Evolutionary conservation across 352 stramenopile species (phyloP).

Genomic region (Phytopythium montanum): DNA sequence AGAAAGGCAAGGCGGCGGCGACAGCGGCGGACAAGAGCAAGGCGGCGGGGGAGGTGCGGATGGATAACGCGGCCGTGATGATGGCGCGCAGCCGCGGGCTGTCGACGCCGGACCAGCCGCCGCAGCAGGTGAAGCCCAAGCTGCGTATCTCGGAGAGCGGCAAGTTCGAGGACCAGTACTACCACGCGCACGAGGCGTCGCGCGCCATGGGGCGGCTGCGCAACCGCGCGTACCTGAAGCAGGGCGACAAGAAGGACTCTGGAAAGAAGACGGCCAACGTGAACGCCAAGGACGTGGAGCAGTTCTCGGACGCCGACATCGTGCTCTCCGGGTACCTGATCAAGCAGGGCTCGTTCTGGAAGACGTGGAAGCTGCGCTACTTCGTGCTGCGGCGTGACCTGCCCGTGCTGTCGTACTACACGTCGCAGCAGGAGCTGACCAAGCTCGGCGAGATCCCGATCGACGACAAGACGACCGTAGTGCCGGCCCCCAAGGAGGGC

Average conservation of each 20-base stretch:
- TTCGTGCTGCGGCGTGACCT: conserved; percentile 80
- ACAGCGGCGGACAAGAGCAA: not conserved
- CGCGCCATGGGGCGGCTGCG: conserved; percentile 78
- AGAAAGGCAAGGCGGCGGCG: too few relatives aligned
- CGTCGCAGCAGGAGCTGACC: conserved; percentile 64
- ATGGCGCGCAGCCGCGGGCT: conserved; percentile 7
- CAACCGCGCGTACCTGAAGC: conserved; percentile 67
- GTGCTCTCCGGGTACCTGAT: conserved; percentile 73
- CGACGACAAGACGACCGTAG: conserved; percentile 57
- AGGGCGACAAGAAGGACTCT: conserved; percentile 26
- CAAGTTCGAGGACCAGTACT: conserved; percentile 85
- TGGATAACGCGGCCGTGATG: conserved; percentile 7
- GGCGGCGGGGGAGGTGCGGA: not conserved
- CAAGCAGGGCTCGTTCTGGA: conserved; percentile 88
- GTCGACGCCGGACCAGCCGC: conserved; percentile 1
- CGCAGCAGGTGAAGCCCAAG: conserved; percentile 43
- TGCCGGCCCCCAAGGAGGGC: conserved; percentile 40
- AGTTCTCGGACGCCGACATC: conserved; percentile 86
- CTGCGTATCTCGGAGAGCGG: conserved; percentile 80
- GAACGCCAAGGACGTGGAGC: conserved; percentile 74
- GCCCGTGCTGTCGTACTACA: conserved; percentile 79
- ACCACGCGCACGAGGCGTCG: conserved; percentile 75
- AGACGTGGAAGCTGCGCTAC: conserved; percentile 77
- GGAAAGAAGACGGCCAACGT: conserved; percentile 58
- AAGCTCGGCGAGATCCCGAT: conserved; percentile 80